These are phyloP conservation scores for Pichia membranifaciens DNA, from an alignment of 805 yeast species.

Conservation along the genomic window DNA sequence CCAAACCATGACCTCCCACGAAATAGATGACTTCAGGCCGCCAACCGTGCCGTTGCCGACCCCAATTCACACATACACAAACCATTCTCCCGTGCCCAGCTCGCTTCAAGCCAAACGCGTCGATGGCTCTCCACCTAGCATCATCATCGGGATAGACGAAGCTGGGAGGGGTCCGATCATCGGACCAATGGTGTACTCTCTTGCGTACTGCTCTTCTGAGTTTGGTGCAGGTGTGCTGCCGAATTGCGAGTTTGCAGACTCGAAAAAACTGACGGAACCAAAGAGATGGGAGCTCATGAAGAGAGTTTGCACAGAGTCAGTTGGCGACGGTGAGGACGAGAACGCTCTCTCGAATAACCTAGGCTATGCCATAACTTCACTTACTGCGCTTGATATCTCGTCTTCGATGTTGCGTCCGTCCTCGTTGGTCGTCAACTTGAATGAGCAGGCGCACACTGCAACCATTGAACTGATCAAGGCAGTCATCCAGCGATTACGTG, in stretches of 20 bases:
- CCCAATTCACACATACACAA: constrained; percentile 5
- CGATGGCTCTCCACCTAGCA: neutral
- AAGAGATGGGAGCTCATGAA: constrained; percentile 59
- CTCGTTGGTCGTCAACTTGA: constrained; percentile 54
- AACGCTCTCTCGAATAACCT: constrained; percentile 22
- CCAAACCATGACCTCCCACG: neutral
- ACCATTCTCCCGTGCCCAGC: constrained; percentile 4
- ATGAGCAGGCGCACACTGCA: constrained; percentile 94
- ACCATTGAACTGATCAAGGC: constrained; percentile 74
- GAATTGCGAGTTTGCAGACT: constrained; percentile 83
- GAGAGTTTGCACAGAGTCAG: constrained; percentile 31
- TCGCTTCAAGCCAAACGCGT: neutral
- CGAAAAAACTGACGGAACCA: constrained; percentile 75
- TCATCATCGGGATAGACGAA: constrained; percentile 86
- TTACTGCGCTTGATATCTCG: constrained; percentile 84
- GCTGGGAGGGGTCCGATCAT: constrained; percentile 98
- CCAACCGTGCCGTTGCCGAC: constrained; percentile 8
- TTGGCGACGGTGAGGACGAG: constrained; percentile 35
- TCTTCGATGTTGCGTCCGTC: constrained; percentile 77
- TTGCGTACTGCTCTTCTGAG: constrained; percentile 63
- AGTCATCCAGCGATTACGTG: constrained; percentile 39
- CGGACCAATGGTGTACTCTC: constrained; percentile 97
- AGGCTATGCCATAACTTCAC: constrained; percentile 83
- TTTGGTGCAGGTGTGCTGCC: constrained; percentile 43
- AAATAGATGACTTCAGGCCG: constrained; percentile 3